phyloP scores from a whole-genome alignment of 176 grass and related monocot species.

The Carex parvula region DNA sequence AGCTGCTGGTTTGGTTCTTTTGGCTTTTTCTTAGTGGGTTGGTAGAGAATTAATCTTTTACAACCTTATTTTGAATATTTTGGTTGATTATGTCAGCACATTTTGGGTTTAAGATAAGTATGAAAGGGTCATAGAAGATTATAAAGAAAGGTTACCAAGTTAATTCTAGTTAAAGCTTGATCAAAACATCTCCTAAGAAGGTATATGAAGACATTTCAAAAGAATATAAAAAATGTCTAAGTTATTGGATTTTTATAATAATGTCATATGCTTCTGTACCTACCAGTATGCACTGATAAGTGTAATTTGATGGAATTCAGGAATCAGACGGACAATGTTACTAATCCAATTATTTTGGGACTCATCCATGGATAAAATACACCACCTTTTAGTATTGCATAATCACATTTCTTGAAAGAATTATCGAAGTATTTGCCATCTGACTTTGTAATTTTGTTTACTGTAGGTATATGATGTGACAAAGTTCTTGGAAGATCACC shows the following conservation, averaged over 20 bases:
- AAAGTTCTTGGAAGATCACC: conserved; percentile 95
- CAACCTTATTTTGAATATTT: no score
- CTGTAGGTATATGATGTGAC: conserved; percentile 88
- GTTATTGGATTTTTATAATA: background rate
- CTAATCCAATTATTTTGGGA: background rate
- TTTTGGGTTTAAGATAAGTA: background rate
- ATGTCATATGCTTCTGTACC: background rate
- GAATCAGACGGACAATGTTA: background rate
- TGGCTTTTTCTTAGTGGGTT: background rate
- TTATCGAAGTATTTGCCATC: background rate
- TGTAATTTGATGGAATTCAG: background rate
- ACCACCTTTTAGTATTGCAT: background rate
- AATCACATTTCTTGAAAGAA: background rate
- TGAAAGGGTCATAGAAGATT: conserved; percentile 1
- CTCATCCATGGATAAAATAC: background rate
- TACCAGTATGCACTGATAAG: conserved; percentile 1
- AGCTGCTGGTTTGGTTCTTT: background rate
- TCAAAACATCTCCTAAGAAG: background rate
- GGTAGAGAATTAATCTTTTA: background rate
- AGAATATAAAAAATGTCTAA: background rate
- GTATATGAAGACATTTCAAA: background rate
- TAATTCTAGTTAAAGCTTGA: background rate
- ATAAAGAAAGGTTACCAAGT: background rate
- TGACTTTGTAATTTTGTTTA: background rate
- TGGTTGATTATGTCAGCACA: background rate